These are phyloP conservation scores for Maudiozyma barnettii DNA, from an alignment of 805 yeast genomes.

Conservation along the genomic window DNA sequence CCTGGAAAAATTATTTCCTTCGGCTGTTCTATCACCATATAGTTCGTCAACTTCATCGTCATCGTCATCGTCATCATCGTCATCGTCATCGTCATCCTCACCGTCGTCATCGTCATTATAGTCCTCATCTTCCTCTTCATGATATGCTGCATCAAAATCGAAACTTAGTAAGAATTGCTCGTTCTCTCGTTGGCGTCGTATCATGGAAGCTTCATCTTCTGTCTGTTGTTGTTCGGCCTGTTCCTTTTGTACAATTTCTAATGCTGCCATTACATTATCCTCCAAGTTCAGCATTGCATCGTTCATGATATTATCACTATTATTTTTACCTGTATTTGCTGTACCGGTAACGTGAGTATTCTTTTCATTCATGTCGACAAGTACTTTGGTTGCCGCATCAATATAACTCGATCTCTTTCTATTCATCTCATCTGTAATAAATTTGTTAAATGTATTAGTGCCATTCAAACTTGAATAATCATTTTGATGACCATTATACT, in stretches of 20 bases:
- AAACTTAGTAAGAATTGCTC: conserved; percentile 3
- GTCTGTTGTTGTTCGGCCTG: conserved; percentile 6
- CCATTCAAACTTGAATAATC: not conserved
- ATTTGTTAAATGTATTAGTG: conserved; percentile 21
- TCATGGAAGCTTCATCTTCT: not conserved
- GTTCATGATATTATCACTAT: conserved; percentile 10
- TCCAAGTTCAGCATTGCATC: conserved; percentile 21
- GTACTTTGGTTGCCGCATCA: conserved; percentile 9
- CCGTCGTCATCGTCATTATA: conserved; percentile 9
- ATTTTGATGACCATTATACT: not conserved
- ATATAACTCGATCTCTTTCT: conserved; percentile 10
- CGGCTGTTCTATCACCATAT: not conserved
- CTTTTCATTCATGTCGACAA: conserved; percentile 1
- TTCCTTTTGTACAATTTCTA: conserved; percentile 18
- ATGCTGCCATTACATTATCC: conserved; percentile 24
- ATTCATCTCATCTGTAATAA: conserved; percentile 16
- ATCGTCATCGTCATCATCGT: conserved; percentile 2
- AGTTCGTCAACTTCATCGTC: conserved; percentile 1
- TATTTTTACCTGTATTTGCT: not conserved
- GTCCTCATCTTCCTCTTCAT: conserved; percentile 7
- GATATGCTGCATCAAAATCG: conserved; percentile 4
- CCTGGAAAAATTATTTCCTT: not conserved
- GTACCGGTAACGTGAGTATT: not conserved
- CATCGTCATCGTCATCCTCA: conserved; percentile 9
- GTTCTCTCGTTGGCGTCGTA: conserved; percentile 1